Conservation (phyloP, 352 stramenopile genomes). For the Pythium apleroticum region DNA sequence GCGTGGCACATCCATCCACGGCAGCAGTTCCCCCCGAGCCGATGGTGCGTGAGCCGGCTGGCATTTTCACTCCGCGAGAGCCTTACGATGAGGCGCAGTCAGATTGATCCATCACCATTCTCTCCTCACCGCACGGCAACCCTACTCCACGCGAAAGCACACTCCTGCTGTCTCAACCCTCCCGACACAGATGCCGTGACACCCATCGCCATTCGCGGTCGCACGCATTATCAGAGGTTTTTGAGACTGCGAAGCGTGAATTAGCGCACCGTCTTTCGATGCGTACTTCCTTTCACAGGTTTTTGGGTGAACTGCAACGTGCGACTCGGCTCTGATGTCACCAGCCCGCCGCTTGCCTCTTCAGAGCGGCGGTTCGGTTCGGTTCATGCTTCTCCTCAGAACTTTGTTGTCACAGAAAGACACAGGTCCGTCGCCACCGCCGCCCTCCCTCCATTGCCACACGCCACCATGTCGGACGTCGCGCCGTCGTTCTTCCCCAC, state of each 20-base stretch:
- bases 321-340: conserved; percentile 29
- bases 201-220: background rate
- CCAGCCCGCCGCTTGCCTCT: conserved; percentile 9
- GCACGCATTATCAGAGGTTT: background rate
- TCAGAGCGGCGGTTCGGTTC: conserved; percentile 19
- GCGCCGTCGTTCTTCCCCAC: conserved; percentile 80
- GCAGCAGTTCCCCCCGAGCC: background rate
- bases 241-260: no score
- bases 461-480: conserved; percentile 52
- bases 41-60: background rate
- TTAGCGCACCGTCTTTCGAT: no score
- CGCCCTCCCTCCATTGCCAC: background rate
- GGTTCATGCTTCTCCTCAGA: conserved; percentile 22
- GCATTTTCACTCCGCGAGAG: no score
- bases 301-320: conserved; percentile 27
- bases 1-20: background rate
- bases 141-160: conserved; percentile 20
- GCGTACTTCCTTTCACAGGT: no score
- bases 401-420: conserved; percentile 24
- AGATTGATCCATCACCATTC: background rate
- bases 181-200: background rate
- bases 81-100: background rate
- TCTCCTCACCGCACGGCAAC: conserved; percentile 13
- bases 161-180: conserved; percentile 4
- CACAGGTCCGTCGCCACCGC: background rate